These are phyloP conservation scores for Pseudocercospora musae DNA, from an alignment of 2,329 filamentous ascomycete genomes.

Conservation along the genomic window DNA sequence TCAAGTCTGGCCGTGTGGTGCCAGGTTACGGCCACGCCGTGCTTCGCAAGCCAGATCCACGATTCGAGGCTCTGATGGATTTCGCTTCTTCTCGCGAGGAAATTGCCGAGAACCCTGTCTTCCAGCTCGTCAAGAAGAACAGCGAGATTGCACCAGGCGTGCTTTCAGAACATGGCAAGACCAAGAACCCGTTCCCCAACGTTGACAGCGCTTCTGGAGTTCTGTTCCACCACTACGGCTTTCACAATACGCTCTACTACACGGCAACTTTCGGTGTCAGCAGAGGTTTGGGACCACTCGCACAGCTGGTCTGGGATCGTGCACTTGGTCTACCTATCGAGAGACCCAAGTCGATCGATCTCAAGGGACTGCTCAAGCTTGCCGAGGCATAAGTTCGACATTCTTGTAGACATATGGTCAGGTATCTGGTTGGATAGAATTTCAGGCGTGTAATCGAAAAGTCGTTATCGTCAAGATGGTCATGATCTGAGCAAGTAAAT, in stretches of 20 bases:
- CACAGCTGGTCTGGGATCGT: constrained; percentile 94
- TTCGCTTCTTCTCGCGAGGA: constrained; percentile 82
- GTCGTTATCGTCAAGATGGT: background rate
- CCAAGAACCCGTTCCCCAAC: constrained; percentile 72
- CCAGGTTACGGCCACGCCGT: constrained; percentile 96
- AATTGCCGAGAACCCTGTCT: constrained; percentile 83
- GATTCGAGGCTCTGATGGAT: constrained; percentile 95
- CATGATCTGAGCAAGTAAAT: background rate
- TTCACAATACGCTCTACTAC: constrained; percentile 96
- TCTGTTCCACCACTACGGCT: constrained; percentile 96
- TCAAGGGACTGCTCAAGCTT: constrained; percentile 74
- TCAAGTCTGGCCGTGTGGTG: constrained; percentile 90
- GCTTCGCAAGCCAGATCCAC: constrained; percentile 91
- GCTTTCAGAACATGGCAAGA: constrained; percentile 87
- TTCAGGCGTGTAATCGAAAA: background rate
- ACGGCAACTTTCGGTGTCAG: constrained; percentile 68
- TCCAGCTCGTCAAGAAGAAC: constrained; percentile 91
- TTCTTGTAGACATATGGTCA: background rate
- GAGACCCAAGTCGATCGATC: constrained; percentile 94
- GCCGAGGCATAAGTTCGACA: constrained; percentile 30
- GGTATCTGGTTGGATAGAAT: background rate
- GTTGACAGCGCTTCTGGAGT: constrained; percentile 92
- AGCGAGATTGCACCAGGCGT: constrained; percentile 87
- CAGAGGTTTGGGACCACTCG: constrained; percentile 76
- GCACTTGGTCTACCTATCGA: constrained; percentile 93